Evolutionary conservation across 208 protist genomes (phyloP), one percentile per base, ranked within the genome.

Genomic region (Leptomonas pyrrhocoris): DNA sequence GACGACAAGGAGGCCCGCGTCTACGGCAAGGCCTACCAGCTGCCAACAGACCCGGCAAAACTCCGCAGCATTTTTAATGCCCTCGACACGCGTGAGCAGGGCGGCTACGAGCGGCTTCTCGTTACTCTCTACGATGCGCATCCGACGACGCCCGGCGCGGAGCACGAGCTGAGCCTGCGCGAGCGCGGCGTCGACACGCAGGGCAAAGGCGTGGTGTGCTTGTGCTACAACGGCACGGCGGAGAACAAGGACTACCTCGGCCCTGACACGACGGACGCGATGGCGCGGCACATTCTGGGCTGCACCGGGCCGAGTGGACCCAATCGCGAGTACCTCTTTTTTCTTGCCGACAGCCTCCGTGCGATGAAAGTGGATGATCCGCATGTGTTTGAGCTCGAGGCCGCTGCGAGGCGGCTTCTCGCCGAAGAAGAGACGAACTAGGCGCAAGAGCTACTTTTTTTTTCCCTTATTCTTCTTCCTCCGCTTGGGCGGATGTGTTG

Each of bases 271-370:
- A 81, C 87, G 51, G 78, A 90, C 34, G 75, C 48, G 28, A 92
- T 95, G 61, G 91, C 88, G 34, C 63, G 34, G 64, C 71, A 90
- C 46, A 92, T 96, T 28, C 50, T 91, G 27, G 55, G 74, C 27
- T 57, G 74, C 56, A 54, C 40, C 25, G 88, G 88, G 28, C 48
- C 68, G 23, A 92, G 87, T 65, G 91, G 91, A 11, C 68, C 84
- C 6, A 94, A 96, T 71, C 64, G 71, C 36, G 88, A 96, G 68
- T 96, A 96, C 69, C 79, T 96, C 34, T 90, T 89, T 74, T 65
- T 79, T 21, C 76, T 94, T 2, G 86, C 83, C 2, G 77, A 86
- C 42, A 77, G 63, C 66, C 88, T 95, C 18, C 77, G 78, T 13
- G 69, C 75, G 51, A 85, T 92, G 49, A 74, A 69, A n/a, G 79